Evolutionary conservation across 129 eudicot species (phyloP), one percentile per base, ranked within the genome.

Genomic region (Calendula officinalis): DNA sequence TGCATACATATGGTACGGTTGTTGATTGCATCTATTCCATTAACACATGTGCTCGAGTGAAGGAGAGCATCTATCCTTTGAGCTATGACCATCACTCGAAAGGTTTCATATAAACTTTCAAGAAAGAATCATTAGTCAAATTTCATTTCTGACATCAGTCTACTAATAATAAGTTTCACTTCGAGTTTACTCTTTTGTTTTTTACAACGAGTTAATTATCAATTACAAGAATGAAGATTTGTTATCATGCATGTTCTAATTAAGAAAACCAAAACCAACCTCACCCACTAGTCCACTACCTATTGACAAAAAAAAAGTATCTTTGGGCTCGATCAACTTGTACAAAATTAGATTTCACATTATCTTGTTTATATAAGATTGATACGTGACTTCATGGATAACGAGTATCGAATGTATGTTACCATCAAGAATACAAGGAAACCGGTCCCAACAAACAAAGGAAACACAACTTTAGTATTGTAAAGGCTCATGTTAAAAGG

Each of bases 1-100:
- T 57, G 35, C 46, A 48, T 66, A 38, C 46, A 48, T 66, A 38
- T 0, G 60, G 78, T 73, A 73, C 66, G 72, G 64, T 46, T 73
- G 59, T 64, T 55, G 54, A 65, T 65, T 73, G 78, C 78, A 74
- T 74, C 17, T 66, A 57, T 74, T 74, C 73, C 67, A 57, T 11
- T 54, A 56, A 30, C 72, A 46, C 54, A 34, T 34, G n/a, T 35
- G 53, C 64, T 9, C 46, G 22, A 60, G 45, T 49, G 60, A 60
- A 38, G 35, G 37, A 9, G 67, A 74, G 73, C 67, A 66, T 74
- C 57, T 66, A 56, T 74, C 72, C 78, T 74, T 64, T 58, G 40
- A 66, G 9, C 42, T 41, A 5, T 48, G 78, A 74, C 60, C 62
- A 12, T n/a, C n/a, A n/a, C n/a, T n/a, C n/a, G n/a, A n/a, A n/a